Percentiles rank a stretch among this genome's conserved stretches.
Conservation (phyloP, 2,329 filamentous ascomycete genomes). For the Ceratocystis albifundus region DNA sequence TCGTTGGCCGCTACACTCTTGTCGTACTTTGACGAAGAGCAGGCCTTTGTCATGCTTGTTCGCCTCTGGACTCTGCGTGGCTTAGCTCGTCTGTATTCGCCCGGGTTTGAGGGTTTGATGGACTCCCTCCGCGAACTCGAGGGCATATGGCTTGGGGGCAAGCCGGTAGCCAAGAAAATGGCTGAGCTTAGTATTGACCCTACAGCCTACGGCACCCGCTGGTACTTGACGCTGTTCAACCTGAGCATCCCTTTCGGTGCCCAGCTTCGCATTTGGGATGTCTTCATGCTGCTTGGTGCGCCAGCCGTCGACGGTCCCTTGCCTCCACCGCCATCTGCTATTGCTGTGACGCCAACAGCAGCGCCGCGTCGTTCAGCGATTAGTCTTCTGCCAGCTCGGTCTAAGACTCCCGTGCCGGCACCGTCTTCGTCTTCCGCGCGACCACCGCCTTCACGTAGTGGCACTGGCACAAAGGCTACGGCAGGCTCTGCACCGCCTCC, state of each 20-base stretch:
- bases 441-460: slow-evolving; percentile 28
- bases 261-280: slow-evolving; percentile 92
- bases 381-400: slow-evolving; percentile 78
- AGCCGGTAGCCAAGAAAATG: slow-evolving; percentile 69
- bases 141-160: slow-evolving; percentile 63
- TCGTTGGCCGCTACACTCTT: slow-evolving; percentile 82
- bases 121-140: slow-evolving; percentile 76
- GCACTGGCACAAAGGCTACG: slow-evolving; percentile 8
- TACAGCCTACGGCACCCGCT: slow-evolving; percentile 89
- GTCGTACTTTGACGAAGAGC: slow-evolving; percentile 94
- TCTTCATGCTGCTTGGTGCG: slow-evolving; percentile 89
- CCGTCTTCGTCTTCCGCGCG: slow-evolving; percentile 81
- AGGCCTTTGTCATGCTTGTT: slow-evolving; percentile 91
- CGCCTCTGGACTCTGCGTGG: slow-evolving; percentile 84
- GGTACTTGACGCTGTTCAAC: slow-evolving; percentile 97
- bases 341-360: background rate
- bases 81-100: slow-evolving; percentile 69
- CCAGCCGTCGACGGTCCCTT: slow-evolving; percentile 33
- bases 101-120: slow-evolving; percentile 79
- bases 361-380: slow-evolving; percentile 18
- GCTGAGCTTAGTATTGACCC: slow-evolving; percentile 67
- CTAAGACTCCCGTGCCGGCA: slow-evolving; percentile 92
- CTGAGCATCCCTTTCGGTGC: slow-evolving; percentile 89
- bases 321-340: slow-evolving; percentile 21
- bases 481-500: slow-evolving; percentile 23